Evolutionary conservation across 1,284 basidiomycete genomes (phyloP), one percentile per base, ranked within the genome.

Genomic region (Paramarasmius palmivorus): DNA sequence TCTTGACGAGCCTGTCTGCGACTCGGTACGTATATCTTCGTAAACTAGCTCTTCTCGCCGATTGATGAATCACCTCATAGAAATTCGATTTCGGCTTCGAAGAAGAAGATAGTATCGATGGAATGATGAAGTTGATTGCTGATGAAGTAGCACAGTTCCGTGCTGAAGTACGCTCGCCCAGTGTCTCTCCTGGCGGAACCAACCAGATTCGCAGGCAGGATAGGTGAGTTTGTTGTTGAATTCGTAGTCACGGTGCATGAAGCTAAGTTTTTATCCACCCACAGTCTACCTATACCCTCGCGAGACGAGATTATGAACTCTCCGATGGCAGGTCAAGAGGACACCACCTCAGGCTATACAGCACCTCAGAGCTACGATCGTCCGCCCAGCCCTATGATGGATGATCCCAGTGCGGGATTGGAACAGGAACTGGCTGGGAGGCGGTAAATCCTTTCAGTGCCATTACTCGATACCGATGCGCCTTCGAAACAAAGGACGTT

Each of bases 21-120:
- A 88, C 52, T 72, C 78, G 49, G 88, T 90, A 62, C 59, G 76
- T 68, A 50, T 57, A 57, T 17, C 14, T 56, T 49, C 15, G 39
- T 37, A 48, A 35, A 7, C 45, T 22, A 63, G 57, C 34, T 29
- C 51, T 55, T 29, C 17, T 49, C 32, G 25, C 46, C 50, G 41
- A 32, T 23, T 26, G 29, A 19, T 25, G 32, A 48, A 14, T 22
- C 20, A 47, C 52, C 20, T 40, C 22, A 29, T 59, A 93, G 86
- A 88, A 90, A 73, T 98, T 99, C 64, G 95, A 99, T 73, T 99
- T 99, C 68, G 82, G 87, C n/a, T 99, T 99, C 62, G 97, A 99
- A 73, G 88, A 90, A 58, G 96, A 98, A 70, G 96, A 99, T 59
- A 87, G 88, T 50, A 95, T 95, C 55, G 93, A 97, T 52, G 97